phyloP scores from a whole-genome alignment of 1,139 yeast genomes.

The Suhomyces anneliseae region DNA sequence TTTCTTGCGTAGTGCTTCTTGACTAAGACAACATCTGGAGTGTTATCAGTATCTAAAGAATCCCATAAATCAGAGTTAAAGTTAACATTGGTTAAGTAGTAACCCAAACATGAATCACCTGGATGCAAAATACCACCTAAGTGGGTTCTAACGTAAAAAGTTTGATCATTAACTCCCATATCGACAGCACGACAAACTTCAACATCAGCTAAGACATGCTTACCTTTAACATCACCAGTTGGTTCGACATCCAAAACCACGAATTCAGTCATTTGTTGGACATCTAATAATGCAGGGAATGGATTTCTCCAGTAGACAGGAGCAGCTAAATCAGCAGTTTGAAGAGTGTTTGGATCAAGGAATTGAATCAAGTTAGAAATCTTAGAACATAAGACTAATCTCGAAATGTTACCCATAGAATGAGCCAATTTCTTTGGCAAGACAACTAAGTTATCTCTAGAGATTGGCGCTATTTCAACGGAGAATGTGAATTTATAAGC shows the following conservation, averaged over 20 bases:
- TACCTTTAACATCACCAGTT: constrained; percentile 80
- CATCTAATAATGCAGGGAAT: constrained; percentile 75
- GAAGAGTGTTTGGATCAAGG: constrained; percentile 79
- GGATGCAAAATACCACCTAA: constrained; percentile 93
- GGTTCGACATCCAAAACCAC: constrained; percentile 93
- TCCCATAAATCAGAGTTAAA: constrained; percentile 89
- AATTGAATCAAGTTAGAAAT: constrained; percentile 82
- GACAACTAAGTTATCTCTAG: constrained; percentile 93
- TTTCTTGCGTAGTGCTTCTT: constrained; percentile 89
- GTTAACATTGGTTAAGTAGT: constrained; percentile 78
- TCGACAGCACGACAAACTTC: constrained; percentile 86
- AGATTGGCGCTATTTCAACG: constrained; percentile 93
- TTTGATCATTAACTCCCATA: constrained; percentile 79
- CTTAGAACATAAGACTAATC: constrained; percentile 82
- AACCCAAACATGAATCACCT: constrained; percentile 94
- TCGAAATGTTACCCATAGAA: constrained; percentile 79
- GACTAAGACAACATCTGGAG: constrained; percentile 89
- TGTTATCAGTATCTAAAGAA: constrained; percentile 54
- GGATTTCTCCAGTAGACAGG: constrained; percentile 86
- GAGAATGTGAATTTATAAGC: constrained; percentile 90
- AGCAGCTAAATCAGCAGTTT: constrained; percentile 75
- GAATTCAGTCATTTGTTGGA: constrained; percentile 80
- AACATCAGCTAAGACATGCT: constrained; percentile 82
- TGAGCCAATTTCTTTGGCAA: constrained; percentile 84
- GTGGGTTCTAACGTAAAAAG: constrained; percentile 82